Conservation (phyloP, 202 grass and related monocot species). For the Musa balbisiana region DNA sequence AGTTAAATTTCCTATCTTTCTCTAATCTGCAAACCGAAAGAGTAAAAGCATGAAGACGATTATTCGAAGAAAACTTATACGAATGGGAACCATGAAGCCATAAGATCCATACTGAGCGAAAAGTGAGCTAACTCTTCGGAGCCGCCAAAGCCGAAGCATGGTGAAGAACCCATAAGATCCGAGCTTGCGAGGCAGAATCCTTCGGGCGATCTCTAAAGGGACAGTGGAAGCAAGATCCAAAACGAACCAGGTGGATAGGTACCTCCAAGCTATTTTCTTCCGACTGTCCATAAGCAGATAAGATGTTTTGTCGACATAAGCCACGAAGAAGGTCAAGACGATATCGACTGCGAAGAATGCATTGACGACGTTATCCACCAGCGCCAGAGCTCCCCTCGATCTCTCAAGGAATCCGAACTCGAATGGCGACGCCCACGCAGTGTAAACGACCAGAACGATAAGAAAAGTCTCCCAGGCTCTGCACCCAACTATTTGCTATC, state of each 20-base stretch:
- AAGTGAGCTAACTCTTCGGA: conserved; percentile 82
- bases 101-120: conserved; percentile 60
- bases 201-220: conserved; percentile 53
- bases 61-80: background rate
- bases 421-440: conserved; percentile 88
- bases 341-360: conserved; percentile 77
- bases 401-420: conserved; percentile 79
- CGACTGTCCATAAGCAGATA: conserved; percentile 59
- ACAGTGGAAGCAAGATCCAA: conserved; percentile 68
- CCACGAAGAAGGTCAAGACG: conserved; percentile 85
- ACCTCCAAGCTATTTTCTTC: conserved; percentile 61
- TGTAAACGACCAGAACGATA: conserved; percentile 73
- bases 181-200: conserved; percentile 42
- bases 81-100: background rate
- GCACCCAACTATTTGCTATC: background rate
- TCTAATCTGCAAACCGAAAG: conserved; percentile 44
- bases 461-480: conserved; percentile 77
- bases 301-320: conserved; percentile 59
- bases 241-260: conserved; percentile 71
- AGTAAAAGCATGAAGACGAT: conserved; percentile 12
- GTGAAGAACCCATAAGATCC: conserved; percentile 73
- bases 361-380: conserved; percentile 62
- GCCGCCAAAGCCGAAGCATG: conserved; percentile 93
- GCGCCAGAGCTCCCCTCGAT: conserved; percentile 35
- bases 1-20: conserved; percentile 83